Base-by-base conservation (phyloP, 495 filamentous ascomycete genomes). In the Xylaria grammica region DNA sequence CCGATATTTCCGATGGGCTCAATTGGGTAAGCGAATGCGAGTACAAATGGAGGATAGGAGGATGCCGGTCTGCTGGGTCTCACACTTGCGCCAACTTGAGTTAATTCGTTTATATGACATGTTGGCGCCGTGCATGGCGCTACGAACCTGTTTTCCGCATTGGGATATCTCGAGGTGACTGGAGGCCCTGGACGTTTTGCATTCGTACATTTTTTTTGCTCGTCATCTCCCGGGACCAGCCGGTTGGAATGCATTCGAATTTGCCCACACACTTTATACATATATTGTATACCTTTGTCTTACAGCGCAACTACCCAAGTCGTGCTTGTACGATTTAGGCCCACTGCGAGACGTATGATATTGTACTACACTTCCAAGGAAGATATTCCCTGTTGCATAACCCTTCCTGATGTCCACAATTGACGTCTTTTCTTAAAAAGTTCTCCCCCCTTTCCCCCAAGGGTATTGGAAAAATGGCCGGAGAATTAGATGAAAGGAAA, bases 1-100 rank as follows among this genome's bases (percentile, higher is more conserved):
- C 32, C 36, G 22, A 17, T 42, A 27, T 48, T 24, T 36, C 58
- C 34, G 48, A 40, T 61, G 30, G 46, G 34, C 8, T 8, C 32
- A 46, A 17, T 36, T 22, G 32, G 20, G 24, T 46, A 54, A 62
- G 60, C 60, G 60, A 62, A 46, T 62, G 60, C 49, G 60, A 62
- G 27, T 15, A 42, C 34, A 29, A 61, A 32, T 6, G 32, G 34
- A 51, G 38, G 36, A 20, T 9, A 27, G 42, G 7, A 24, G 9
- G 40, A 42, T 42, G 15, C 50, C 50, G 24, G 30, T 13, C 19
- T 4, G 17, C 4, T 19, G 29, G 27, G 13, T 36, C 45, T 40
- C 15, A 32, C 15, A 24, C 10, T 11, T 6, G 45, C 2, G 5
- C 0, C 30, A 22, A 24, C 13, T 40, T 45, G 30, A 60, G 40